Percentiles rank a stretch among this genome's conserved stretches.
These are phyloP conservation scores for Boletus vermiculosoides DNA, from an alignment of 768 basidiomycete species.

Conservation along the genomic window DNA sequence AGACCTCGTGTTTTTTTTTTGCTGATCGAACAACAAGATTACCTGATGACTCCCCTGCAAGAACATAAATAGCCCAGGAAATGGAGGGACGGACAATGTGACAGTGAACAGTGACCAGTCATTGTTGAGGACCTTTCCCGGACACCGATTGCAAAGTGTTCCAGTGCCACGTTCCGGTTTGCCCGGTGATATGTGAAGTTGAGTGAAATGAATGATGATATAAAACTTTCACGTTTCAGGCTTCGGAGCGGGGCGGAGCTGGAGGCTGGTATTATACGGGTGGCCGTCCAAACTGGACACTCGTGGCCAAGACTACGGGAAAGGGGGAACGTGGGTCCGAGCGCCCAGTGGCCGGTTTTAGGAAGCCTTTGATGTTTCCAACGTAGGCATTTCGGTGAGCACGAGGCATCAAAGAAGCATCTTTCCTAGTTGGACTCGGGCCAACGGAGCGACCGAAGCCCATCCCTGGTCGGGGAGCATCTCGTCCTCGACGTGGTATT, in stretches of 20 bases:
- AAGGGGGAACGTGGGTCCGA: neutral
- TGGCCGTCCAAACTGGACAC: conserved; percentile 3
- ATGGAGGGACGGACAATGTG: neutral
- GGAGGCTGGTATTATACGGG: conserved; percentile 29
- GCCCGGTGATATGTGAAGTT: neutral
- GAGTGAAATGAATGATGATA: neutral
- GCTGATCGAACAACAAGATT: conserved; percentile 6
- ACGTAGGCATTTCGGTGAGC: conserved; percentile 45
- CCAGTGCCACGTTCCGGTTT: neutral
- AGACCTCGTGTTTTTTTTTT: conserved; percentile 6
- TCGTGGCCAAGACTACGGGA: neutral
- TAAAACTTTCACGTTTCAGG: neutral
- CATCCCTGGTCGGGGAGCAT: conserved; percentile 39
- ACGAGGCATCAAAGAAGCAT: conserved; percentile 56
- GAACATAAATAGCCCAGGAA: neutral
- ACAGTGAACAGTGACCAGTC: neutral
- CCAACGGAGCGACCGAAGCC: conserved; percentile 50
- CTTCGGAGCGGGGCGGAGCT: conserved; percentile 42
- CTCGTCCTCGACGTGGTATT: neutral
- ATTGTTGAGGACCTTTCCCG: neutral
- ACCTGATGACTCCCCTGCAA: neutral
- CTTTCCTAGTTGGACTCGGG: conserved; percentile 45
- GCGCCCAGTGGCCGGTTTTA: conserved; percentile 5
- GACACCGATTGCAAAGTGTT: neutral
- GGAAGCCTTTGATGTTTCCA: conserved; percentile 5